These are phyloP conservation scores for Hygrocybe coccinea DNA, from an alignment of 768 basidiomycete species.

Conservation along the genomic window DNA sequence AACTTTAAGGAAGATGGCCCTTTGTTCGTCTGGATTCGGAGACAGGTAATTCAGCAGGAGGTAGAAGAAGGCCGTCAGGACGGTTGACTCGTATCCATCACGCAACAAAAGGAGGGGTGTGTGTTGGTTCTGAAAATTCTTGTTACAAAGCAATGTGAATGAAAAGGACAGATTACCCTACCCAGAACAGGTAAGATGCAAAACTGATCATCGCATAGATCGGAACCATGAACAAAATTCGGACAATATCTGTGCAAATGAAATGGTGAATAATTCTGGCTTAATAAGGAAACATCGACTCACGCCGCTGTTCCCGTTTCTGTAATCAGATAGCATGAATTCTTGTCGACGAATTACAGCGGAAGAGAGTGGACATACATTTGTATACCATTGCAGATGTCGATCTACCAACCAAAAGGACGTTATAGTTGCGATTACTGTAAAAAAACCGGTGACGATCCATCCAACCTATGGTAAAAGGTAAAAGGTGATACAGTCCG, in stretches of 20 bases:
- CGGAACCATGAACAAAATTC: constrained; percentile 74
- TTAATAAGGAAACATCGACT: constrained; percentile 9
- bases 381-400: constrained; percentile 69
- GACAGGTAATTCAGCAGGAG: constrained; percentile 68
- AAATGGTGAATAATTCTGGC: not conserved
- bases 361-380: constrained; percentile 38
- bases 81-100: constrained; percentile 72
- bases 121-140: constrained; percentile 48
- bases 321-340: constrained; percentile 22
- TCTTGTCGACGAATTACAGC: not conserved
- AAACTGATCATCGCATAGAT: constrained; percentile 66
- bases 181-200: constrained; percentile 69
- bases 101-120: constrained; percentile 65
- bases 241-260: constrained; percentile 52
- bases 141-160: not conserved
- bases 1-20: constrained; percentile 50
- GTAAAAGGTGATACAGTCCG: constrained; percentile 46
- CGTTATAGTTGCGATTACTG: constrained; percentile 47
- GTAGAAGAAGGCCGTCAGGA: constrained; percentile 75
- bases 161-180: constrained; percentile 20
- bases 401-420: constrained; percentile 73
- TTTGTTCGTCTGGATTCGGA: constrained; percentile 56
- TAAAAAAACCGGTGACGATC: constrained; percentile 59
- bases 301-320: constrained; percentile 70
- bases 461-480: constrained; percentile 53